Evolutionary conservation across 169 alveolate genomes (phyloP), one percentile per base, ranked within the genome.

Genomic region (Babesia gibsoni): DNA sequence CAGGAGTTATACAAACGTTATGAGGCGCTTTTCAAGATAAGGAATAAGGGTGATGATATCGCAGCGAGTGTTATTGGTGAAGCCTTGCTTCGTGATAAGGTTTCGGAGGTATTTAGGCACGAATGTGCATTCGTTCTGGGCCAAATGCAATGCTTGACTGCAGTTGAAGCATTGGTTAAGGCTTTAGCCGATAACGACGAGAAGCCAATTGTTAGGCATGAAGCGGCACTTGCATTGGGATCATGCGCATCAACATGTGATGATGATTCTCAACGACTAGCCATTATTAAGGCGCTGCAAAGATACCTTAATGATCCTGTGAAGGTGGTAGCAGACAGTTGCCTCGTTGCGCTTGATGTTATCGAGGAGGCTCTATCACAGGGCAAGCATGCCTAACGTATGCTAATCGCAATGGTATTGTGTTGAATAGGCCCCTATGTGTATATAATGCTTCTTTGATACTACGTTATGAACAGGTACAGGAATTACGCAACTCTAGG

Each of bases 101-200:
- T 73, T 8, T 91, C 96, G 5, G 96, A 91, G 16, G 91, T 94
- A 25, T 90, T 93, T 65, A 82, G 96, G 45, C 97, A 94, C 68
- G 97, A 94, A 81, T 84, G 93, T 49, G 97, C 97, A 35, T 94
- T 94, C 79, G 97, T 94, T 30, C 67, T 94, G 48, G 97, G 97
- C 14, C 97, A 94, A 59, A 79, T 91, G 59, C 95, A 88, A 50
- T 83, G 79, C 45, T 50, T 63, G 63, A 78, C 74, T n/a, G 88
- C 90, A 3, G 83, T 67, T 41, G 85, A 45, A 46, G 82, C 78
- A 53, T 90, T 84, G 68, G 53, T 84, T 18, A 65, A 67, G 36
- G 91, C 93, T 41, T 75, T 93, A 46, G 78, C 46, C 74, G 84
- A 92, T 77, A 37, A 36, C 4, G 25, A 27, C 9, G 95, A 93